These are phyloP conservation scores for Colletotrichum falcatum DNA, from an alignment of 2,329 filamentous ascomycete species.

Conservation along the genomic window DNA sequence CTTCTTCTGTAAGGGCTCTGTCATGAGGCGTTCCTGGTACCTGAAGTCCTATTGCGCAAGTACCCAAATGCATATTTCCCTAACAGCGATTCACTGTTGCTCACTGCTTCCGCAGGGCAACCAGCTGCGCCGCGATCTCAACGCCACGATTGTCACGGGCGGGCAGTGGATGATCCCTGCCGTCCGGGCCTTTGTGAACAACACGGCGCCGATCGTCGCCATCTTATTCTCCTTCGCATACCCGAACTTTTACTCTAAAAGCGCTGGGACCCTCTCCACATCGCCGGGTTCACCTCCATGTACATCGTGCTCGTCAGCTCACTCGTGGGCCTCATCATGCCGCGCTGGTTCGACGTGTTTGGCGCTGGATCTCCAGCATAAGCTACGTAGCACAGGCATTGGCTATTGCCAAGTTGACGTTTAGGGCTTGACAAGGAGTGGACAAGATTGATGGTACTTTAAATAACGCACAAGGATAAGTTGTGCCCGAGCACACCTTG, in stretches of 20 bases:
- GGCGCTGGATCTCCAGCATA: slow-evolving; percentile 16
- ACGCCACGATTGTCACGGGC: slow-evolving; percentile 22
- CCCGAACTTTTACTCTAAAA: slow-evolving; percentile 39
- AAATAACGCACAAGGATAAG: background rate
- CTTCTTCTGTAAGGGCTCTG: background rate
- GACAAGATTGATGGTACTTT: too few relatives aligned
- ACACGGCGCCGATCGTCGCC: slow-evolving; percentile 41
- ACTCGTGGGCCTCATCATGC: slow-evolving; percentile 39
- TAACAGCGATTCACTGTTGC: background rate
- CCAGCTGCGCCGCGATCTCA: slow-evolving; percentile 33
- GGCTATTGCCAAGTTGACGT: too few relatives aligned
- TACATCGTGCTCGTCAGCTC: slow-evolving; percentile 32
- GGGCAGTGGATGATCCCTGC: slow-evolving; percentile 40
- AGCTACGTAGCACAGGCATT: background rate
- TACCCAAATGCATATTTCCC: background rate
- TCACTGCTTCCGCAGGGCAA: slow-evolving; percentile 21
- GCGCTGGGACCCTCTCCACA: slow-evolving; percentile 42
- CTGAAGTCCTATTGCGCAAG: slow-evolving; percentile 29
- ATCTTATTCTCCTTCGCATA: slow-evolving; percentile 43
- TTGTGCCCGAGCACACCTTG: background rate
- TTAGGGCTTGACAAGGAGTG: background rate
- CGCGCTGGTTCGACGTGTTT: slow-evolving; percentile 42
- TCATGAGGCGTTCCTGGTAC: slow-evolving; percentile 24
- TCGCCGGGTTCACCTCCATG: slow-evolving; percentile 41
- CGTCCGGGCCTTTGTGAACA: slow-evolving; percentile 41